Base-by-base conservation (phyloP, 2,329 filamentous ascomycete species). In the Phaeosphaeriaceae sp. region DNA sequence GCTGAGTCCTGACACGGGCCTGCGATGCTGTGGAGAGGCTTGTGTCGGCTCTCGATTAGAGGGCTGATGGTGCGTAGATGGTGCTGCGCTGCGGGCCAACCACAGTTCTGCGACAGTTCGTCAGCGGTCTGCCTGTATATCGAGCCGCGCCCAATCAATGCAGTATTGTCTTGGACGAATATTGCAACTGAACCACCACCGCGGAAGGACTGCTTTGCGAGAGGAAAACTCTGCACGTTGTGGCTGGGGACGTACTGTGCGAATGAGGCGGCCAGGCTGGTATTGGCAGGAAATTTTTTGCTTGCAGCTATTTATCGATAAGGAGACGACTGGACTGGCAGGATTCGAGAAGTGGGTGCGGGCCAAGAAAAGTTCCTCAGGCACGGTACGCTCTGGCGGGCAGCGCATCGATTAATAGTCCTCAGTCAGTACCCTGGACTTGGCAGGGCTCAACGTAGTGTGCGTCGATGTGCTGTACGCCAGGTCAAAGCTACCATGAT, bases 301-400 rank as follows among this genome's bases (percentile, higher is more conserved):
- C 52, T 42, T 48, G 45, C 17, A 50, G 60, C 63, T 72, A 70
- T 71, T 62, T 72, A 71, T 72, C 70, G 70, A 72, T 71, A 69
- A 66, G 60, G 56, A 2, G 48, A 51, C 20, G 47, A 47, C 6
- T 45, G 47, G 15, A 19, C 45, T 40, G n/a, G 22, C 31, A 36
- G 20, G 45, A 50, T 36, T 40, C 47, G 42, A 58, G 40, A 50
- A 42, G 17, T 41, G 51, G 57, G 27, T 49, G 55, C 31, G 61
- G 36, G 63, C 51, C 41, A 54, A 61, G 65, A 61, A 64, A 57
- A 54, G 52, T 58, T 58, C 64, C 62, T 64, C 15, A 49, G 50
- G 40, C 45, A 40, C 47, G 46, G 46, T 48, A 54, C 6, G 17
- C 17, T 25, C 33, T 56, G 46, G 57, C 53, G 62, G 60, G 65